Base-by-base conservation (phyloP, 2,329 filamentous ascomycete species). In the Aspergillus felis region DNA sequence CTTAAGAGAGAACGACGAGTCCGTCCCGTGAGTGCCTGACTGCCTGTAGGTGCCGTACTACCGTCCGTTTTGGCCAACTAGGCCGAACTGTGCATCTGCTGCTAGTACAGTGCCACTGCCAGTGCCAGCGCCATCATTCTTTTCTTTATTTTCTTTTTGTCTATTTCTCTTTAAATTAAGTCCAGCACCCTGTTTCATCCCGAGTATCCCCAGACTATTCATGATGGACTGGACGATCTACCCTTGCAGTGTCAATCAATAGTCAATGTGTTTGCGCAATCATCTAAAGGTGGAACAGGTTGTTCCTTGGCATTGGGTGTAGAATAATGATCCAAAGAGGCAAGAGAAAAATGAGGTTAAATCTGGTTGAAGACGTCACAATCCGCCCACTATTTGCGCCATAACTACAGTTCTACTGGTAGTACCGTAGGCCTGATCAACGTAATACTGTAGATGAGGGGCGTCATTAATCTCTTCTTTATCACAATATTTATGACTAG, bases 331-430 rank as follows among this genome's bases (percentile, higher is more conserved):
- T 25, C 32, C 44, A 17, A 41, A 50, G 27, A n/a, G 49, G 52
- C 41, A 49, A 47, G 29, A 48, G n/a, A n/a, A n/a, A n/a, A n/a
- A n/a, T n/a, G n/a, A n/a, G 24, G 50, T 9, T 44, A 56, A 52
- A 42, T 61, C 41, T 56, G 59, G 59, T 59, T 38, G 24, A 59
- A 54, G 59, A 61, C 59, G 59, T 61, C 59, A 61, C 59, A 57
- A 57, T 52, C 57, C 56, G 54, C 42, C 27, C 28, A 50, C 29
- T 27, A 14, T 27, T 25, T 42, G 32, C 2, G 32, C 32, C 32
- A 38, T 38, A 38, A 38, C 32, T 17, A 38, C 32, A 17, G 0
- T 35, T 35, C 32, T 35, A 35, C 32, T 35, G 32, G 32, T 35
- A 14, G 32, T 17, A 35, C 32, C 28, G 28, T 32, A 32, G 12